A percentile compares a stretch with the other conserved stretches of the same genome.
Conservation (phyloP, 306 rosid genomes). For the Adenanthera pavonina region DNA sequence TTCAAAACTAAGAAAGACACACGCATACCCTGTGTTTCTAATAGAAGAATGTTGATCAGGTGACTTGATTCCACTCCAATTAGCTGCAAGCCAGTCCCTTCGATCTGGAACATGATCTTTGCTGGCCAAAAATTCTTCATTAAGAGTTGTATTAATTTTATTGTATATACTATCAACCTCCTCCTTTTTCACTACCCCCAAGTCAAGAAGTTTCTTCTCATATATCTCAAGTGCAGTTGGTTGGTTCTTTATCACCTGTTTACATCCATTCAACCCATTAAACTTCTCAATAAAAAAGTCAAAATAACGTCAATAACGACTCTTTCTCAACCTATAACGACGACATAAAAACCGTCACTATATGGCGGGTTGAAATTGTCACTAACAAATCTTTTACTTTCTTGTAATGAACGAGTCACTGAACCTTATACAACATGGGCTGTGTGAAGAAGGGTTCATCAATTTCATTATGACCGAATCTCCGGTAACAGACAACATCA, state of each 20-base stretch:
- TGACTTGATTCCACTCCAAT: slow-evolving; percentile 93
- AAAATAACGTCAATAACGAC: too few relatives aligned
- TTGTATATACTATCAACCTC: slow-evolving; percentile 68
- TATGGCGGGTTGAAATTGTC: too few relatives aligned
- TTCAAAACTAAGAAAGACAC: too few relatives aligned
- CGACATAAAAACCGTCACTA: too few relatives aligned
- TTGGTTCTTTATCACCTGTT: slow-evolving; percentile 40
- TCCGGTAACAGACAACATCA: slow-evolving; percentile 88
- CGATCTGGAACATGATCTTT: slow-evolving; percentile 84
- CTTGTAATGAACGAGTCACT: background rate
- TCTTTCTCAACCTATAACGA: too few relatives aligned
- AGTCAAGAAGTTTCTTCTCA: slow-evolving; percentile 75
- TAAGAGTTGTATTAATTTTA: slow-evolving; percentile 72
- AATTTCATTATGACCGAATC: slow-evolving; percentile 94
- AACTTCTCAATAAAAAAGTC: too few relatives aligned
- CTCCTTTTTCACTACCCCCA: slow-evolving; percentile 67
- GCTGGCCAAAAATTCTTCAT: slow-evolving; percentile 85
- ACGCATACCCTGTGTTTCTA: slow-evolving; percentile 78
- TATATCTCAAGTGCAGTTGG: slow-evolving; percentile 84
- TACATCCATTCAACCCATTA: background rate
- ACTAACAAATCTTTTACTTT: too few relatives aligned
- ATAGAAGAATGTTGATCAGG: slow-evolving; percentile 91
- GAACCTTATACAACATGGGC: slow-evolving; percentile 94
- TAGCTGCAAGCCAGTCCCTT: slow-evolving; percentile 95
- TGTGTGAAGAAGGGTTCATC: slow-evolving; percentile 96